Percentiles rank a stretch among this genome's conserved stretches.
Conservation (phyloP, 208 protist species). For the Crithidia thermophila region DNA sequence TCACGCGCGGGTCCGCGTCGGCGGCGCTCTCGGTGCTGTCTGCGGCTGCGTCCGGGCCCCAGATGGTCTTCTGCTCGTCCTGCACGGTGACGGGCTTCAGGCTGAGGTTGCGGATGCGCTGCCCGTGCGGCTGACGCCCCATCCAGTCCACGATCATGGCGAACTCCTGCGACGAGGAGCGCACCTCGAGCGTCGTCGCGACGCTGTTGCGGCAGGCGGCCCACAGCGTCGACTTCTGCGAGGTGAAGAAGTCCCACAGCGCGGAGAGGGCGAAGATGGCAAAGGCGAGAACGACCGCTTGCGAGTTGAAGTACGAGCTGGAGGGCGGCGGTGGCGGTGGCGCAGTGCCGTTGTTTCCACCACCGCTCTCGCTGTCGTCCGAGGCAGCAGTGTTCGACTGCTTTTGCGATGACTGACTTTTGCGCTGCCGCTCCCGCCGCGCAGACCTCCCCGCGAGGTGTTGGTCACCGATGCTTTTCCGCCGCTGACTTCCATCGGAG, state of each 20-base stretch:
- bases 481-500: not conserved
- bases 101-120: conserved; percentile 64
- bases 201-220: conserved; percentile 55
- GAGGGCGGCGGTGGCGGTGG: not conserved
- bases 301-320: conserved; percentile 34
- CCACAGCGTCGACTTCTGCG: conserved; percentile 49
- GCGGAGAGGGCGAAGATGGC: conserved; percentile 68
- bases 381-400: not conserved
- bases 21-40: conserved; percentile 1
- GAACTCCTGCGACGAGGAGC: conserved; percentile 86
- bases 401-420: too few species aligned
- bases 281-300: conserved; percentile 56
- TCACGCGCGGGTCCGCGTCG: conserved; percentile 21
- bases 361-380: not conserved
- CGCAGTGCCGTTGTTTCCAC: not conserved
- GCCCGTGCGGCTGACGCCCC: conserved; percentile 67
- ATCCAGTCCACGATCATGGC: conserved; percentile 93
- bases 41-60: conserved; percentile 14
- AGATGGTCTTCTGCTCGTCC: conserved; percentile 45
- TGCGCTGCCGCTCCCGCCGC: conserved; percentile 20
- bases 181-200: conserved; percentile 82
- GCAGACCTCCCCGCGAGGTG: not conserved
- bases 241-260: conserved; percentile 70
- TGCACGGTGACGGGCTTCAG: conserved; percentile 69
- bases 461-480: not conserved